These are phyloP conservation scores for Cantharellus anzutake DNA, from an alignment of 768 basidiomycete genomes.

Conservation along the genomic window DNA sequence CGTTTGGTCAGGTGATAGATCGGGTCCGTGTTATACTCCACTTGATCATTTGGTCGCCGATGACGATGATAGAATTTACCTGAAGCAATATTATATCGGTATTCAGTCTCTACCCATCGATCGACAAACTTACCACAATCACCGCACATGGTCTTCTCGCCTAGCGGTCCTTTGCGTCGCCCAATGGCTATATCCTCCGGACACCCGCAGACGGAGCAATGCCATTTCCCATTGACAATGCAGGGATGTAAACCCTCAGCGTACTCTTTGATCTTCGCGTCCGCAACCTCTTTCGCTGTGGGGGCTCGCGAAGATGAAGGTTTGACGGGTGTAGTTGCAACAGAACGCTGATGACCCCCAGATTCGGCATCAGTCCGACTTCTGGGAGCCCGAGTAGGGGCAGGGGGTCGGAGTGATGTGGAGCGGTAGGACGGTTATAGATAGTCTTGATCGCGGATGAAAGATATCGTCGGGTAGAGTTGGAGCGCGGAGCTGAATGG, in stretches of 20 bases:
- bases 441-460: slow-evolving; percentile 2
- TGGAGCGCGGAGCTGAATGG: slow-evolving; percentile 6
- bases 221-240: slow-evolving; percentile 74
- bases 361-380: not conserved
- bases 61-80: slow-evolving; percentile 86
- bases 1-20: slow-evolving; percentile 44
- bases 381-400: not conserved
- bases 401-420: not conserved
- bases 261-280: slow-evolving; percentile 70
- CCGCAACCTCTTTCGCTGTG: slow-evolving; percentile 46
- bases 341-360: not conserved
- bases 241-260: slow-evolving; percentile 70
- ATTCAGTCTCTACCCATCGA: not conserved
- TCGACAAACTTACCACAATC: slow-evolving; percentile 54
- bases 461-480: slow-evolving; percentile 3
- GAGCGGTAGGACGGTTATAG: slow-evolving; percentile 3
- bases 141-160: slow-evolving; percentile 80
- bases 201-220: slow-evolving; percentile 88
- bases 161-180: slow-evolving; percentile 72
- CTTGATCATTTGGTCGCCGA: slow-evolving; percentile 49
- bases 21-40: slow-evolving; percentile 59
- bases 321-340: not conserved
- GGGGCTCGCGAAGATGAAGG: slow-evolving; percentile 7
- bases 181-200: slow-evolving; percentile 76
- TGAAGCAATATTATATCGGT: slow-evolving; percentile 16